Percentiles rank a stretch among this genome's conserved stretches.
Conservation (phyloP, 371 early-diverging fungal genomes). For the Rhizopus arrhizus region DNA sequence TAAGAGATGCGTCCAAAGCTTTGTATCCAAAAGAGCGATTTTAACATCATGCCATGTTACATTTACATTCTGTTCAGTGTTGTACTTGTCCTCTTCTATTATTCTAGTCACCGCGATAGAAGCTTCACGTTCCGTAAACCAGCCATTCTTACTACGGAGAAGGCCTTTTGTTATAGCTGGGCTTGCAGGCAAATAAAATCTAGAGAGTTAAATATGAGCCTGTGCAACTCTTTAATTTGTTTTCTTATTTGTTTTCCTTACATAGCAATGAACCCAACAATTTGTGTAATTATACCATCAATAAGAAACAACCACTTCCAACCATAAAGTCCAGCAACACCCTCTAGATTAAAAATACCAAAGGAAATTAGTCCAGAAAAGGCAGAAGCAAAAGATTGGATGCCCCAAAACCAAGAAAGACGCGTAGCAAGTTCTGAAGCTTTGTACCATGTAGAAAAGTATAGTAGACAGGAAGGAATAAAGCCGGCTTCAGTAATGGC, state of each 20-base stretch:
- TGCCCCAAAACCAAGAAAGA: slow-evolving; percentile 63
- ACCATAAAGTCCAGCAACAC: slow-evolving; percentile 57
- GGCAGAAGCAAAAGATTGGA: slow-evolving; percentile 60
- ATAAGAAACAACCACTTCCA: slow-evolving; percentile 63
- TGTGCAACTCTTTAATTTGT: background rate
- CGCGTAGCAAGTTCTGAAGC: slow-evolving; percentile 59
- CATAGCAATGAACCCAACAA: slow-evolving; percentile 49
- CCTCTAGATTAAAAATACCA: slow-evolving; percentile 57
- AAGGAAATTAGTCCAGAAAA: slow-evolving; percentile 62
- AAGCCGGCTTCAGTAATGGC: slow-evolving; percentile 58
- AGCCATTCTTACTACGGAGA: slow-evolving; percentile 41
- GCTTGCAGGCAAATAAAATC: slow-evolving; percentile 51
- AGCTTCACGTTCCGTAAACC: slow-evolving; percentile 43
- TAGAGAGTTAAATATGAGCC: slow-evolving; percentile 1
- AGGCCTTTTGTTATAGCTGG: slow-evolving; percentile 43
- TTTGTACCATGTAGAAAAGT: slow-evolving; percentile 64
- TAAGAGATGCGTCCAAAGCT: slow-evolving; percentile 48
- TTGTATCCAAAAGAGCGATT: slow-evolving; percentile 40
- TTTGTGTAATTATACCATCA: slow-evolving; percentile 54
- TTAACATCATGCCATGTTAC: slow-evolving; percentile 40
- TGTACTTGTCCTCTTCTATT: slow-evolving; percentile 55
- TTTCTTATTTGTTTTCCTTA: slow-evolving; percentile 7
- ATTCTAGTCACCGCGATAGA: slow-evolving; percentile 58
- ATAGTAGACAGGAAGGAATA: slow-evolving; percentile 60
- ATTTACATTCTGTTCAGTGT: slow-evolving; percentile 39